Conservation (phyloP, 2,329 filamentous ascomycete genomes). For the Microsporum ferrugineum region DNA sequence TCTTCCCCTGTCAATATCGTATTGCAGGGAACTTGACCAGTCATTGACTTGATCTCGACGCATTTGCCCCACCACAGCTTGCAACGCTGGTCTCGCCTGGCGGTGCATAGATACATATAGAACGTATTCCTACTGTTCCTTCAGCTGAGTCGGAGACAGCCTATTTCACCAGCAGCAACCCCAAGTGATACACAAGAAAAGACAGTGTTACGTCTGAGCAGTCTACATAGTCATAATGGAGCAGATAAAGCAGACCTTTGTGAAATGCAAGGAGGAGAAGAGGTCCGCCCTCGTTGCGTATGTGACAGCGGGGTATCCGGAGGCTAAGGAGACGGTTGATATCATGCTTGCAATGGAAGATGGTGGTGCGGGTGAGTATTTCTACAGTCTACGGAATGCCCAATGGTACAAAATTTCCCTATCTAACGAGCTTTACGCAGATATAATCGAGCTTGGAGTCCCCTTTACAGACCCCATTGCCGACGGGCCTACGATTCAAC, state of each 20-base stretch:
- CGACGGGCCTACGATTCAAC: conserved; percentile 94
- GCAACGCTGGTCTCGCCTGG: background rate
- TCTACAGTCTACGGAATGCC: background rate
- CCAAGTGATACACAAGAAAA: background rate
- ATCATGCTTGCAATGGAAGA: conserved; percentile 83
- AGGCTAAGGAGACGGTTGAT: conserved; percentile 66
- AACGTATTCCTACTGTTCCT: background rate
- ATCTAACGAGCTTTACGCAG: conserved; percentile 35
- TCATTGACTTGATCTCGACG: background rate
- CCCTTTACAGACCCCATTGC: conserved; percentile 98
- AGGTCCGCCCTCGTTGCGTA: conserved; percentile 85
- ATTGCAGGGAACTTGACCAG: background rate
- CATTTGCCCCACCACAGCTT: background rate
- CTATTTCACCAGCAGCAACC: background rate
- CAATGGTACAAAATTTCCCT: background rate
- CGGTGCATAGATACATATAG: background rate
- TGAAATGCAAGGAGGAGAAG: conserved; percentile 45
- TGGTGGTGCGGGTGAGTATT: conserved; percentile 66
- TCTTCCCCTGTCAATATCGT: background rate
- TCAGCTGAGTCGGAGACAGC: background rate
- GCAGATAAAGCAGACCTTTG: conserved; percentile 45
- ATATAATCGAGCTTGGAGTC: conserved; percentile 89
- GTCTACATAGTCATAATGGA: conserved; percentile 34
- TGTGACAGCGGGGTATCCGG: conserved; percentile 88
- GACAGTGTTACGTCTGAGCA: too few relatives aligned